Evolutionary conservation across 2,329 filamentous ascomycete species (phyloP).

Genomic region (Beauveria rudraprayagi): DNA sequence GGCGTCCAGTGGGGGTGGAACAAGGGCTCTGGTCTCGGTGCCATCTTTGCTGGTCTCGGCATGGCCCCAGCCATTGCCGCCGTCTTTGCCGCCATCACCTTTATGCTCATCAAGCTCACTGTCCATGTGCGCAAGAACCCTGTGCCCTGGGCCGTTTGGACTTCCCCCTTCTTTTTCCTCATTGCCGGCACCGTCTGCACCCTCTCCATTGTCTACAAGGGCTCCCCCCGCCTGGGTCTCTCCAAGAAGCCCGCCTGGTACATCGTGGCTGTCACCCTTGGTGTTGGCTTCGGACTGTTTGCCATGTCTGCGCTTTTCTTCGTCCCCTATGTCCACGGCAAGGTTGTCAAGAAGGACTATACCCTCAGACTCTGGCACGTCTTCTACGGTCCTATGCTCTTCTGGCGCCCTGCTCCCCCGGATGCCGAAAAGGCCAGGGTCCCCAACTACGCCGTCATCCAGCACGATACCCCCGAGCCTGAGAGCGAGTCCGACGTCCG

Average conservation of each 20-base stretch:
- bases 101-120: slow-evolving; percentile 62
- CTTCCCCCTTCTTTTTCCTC: slow-evolving; percentile 69
- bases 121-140: slow-evolving; percentile 67
- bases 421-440: slow-evolving; percentile 49
- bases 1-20: slow-evolving; percentile 65
- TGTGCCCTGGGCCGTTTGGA: slow-evolving; percentile 64
- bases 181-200: slow-evolving; percentile 67
- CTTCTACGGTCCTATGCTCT: slow-evolving; percentile 55
- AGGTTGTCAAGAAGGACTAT: slow-evolving; percentile 61
- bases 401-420: slow-evolving; percentile 47
- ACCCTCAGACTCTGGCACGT: slow-evolving; percentile 56
- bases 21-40: slow-evolving; percentile 57
- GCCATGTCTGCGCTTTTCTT: slow-evolving; percentile 61
- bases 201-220: slow-evolving; percentile 74
- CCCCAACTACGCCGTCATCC: slow-evolving; percentile 70
- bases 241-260: slow-evolving; percentile 60
- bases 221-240: slow-evolving; percentile 59
- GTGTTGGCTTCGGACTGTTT: slow-evolving; percentile 51
- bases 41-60: slow-evolving; percentile 61
- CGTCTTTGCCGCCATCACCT: slow-evolving; percentile 58
- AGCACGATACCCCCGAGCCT: slow-evolving; percentile 46
- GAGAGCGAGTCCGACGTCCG: slow-evolving; percentile 5
- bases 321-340: slow-evolving; percentile 59
- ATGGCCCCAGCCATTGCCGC: slow-evolving; percentile 64
- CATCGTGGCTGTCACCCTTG: slow-evolving; percentile 58